Evolutionary conservation across 352 stramenopile species (phyloP), one percentile per base, ranked within the genome.

Genomic region (Blastocystis sp.): DNA sequence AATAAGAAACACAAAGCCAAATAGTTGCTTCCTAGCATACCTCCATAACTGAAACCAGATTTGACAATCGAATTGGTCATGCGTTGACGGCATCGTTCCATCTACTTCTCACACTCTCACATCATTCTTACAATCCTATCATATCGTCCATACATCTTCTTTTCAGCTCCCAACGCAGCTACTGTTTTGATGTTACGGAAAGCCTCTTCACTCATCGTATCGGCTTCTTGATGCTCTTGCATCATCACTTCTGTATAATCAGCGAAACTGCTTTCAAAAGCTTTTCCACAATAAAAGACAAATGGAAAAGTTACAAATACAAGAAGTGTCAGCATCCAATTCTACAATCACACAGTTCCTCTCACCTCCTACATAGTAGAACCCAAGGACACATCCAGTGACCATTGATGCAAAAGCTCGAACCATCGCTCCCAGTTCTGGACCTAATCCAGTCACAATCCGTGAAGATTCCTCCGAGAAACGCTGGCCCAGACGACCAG

Each of bases 181-280:
- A 94, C 92, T 0, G 92, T 94, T 27, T 91, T 90, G 9, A 93
- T 90, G 59, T 93, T 93, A 51, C 90, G 89, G 46, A 94, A 89
- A 2, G 91, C 89, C 57, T 94, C 92, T 61, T 95, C 91, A 0
- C 91, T 91, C n/a, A 94, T 78, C 0, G 91, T 90, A 46, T 92
- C 92, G 32, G 91, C 92, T 59, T 93, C 51, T 35, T 78, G 77
- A 42, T 87, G 59, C 35, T 87, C 77, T 24, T 56, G 5, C 27
- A 49, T 77, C 27, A 42, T 59, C 0, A 87, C 14, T 21, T 77
- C 37, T 2, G 16, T 46, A 1, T 24, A 75, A 29, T 58, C 42
- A 16, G 21, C 29, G n/a, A n/a, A 75, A 19, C 9, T n/a, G n/a
- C 46, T 65, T 21, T 78, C 46, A 51, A 74, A 87, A 21, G 54